Evolutionary conservation across 371 early-diverging fungal genomes (phyloP).

Genomic region (Mucor lusitanicus): DNA sequence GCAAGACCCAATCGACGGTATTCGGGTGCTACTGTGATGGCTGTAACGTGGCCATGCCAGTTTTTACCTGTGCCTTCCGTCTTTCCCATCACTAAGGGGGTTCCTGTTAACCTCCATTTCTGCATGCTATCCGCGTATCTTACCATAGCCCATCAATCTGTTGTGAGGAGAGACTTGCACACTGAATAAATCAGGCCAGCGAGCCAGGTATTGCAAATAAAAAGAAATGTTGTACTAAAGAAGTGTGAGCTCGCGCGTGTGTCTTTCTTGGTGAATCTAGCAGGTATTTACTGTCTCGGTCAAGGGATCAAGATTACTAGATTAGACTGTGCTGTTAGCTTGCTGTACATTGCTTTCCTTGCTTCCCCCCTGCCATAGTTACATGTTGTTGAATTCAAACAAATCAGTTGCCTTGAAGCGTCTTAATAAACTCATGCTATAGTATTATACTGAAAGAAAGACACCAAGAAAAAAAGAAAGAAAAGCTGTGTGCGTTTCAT

Average conservation of each 20-base stretch:
- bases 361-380: conserved; percentile 7
- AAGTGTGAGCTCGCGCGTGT: not conserved
- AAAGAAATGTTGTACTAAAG: conserved; percentile 89
- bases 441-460: not conserved
- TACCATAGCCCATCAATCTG: conserved; percentile 88
- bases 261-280: not conserved
- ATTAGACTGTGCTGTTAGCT: not conserved
- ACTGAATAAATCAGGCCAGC: conserved; percentile 94
- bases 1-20: conserved; percentile 94
- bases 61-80: conserved; percentile 88
- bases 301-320: conserved; percentile 82
- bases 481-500: not conserved
- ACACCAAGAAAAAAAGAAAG: not conserved
- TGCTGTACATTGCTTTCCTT: no score
- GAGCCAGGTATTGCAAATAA: conserved; percentile 90
- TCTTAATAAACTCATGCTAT: conserved; percentile 48
- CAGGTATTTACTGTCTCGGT: conserved; percentile 78
- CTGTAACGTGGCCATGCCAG: conserved; percentile 99
- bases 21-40: conserved; percentile 96
- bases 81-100: conserved; percentile 87
- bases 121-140: not conserved
- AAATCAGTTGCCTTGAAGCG: conserved; percentile 79
- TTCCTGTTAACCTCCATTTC: not conserved
- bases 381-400: conserved; percentile 90
- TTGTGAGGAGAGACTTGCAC: conserved; percentile 78